These are phyloP conservation scores for Pseudogymnoascus sp. DNA, from an alignment of 2,329 filamentous ascomycete genomes.

Conservation along the genomic window DNA sequence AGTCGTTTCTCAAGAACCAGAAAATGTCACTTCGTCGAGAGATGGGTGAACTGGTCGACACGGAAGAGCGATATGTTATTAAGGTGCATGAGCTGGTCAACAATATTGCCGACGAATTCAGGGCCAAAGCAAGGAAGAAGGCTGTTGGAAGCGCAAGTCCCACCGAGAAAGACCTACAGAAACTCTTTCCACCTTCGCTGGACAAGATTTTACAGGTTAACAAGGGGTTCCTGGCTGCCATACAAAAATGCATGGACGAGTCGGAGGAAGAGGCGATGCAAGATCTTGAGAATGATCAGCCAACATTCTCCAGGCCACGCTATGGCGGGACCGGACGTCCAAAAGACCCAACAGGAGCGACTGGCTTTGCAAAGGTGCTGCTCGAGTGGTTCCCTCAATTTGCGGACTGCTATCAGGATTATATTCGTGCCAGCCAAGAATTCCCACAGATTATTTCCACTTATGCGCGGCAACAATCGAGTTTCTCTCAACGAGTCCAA, in stretches of 20 bases:
- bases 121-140: conserved; percentile 56
- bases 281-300: conserved; percentile 59
- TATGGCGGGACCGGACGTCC: conserved; percentile 38
- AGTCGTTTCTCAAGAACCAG: conserved; percentile 70
- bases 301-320: conserved; percentile 39
- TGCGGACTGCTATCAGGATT: conserved; percentile 82
- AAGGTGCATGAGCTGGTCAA: conserved; percentile 81
- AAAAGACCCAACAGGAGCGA: conserved; percentile 69
- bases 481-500: conserved; percentile 71
- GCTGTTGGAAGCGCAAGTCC: conserved; percentile 59
- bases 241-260: conserved; percentile 70
- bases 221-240: conserved; percentile 66
- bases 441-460: conserved; percentile 74
- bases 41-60: conserved; percentile 83
- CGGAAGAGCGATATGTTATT: conserved; percentile 85
- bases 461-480: conserved; percentile 73
- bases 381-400: conserved; percentile 92
- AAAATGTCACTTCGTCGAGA: conserved; percentile 81
- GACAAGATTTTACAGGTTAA: conserved; percentile 78
- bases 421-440: conserved; percentile 82
- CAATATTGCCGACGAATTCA: conserved; percentile 72
- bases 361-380: conserved; percentile 71
- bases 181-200: conserved; percentile 73
- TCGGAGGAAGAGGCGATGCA: conserved; percentile 72
- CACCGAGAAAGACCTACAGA: conserved; percentile 61